A percentile compares a stretch with the other conserved stretches of the same genome.
Evolutionary conservation across 129 eudicot species (phyloP).

Genomic region (Helianthus annuus): HanXRQr2.0-SUNRISE NC_035446.2:71362227-71362726

Average conservation of each 20-base stretch:
- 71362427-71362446: not conserved
- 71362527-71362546: no score
- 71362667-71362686: no score
- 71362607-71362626: not conserved
- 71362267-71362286: constrained; percentile 89
- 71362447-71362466: not conserved
- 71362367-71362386: not conserved
- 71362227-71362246: constrained; percentile 98
- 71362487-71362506: no score
- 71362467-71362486: not conserved
- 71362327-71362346: constrained; percentile 29
- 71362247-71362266: constrained; percentile 79
- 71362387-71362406: not conserved
- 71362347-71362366: not conserved
- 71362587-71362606: not conserved
- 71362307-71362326: constrained; percentile 81
- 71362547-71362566: no score
- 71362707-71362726: no score
- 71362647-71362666: no score
- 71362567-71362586: not conserved
- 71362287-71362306: constrained; percentile 62
- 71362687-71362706: no score
- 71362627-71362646: no score
- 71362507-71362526: no score
- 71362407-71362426: not conserved